These are phyloP conservation scores for Yarrowia sp. DNA, from an alignment of 805 yeast genomes.

Conservation along the genomic window DNA sequence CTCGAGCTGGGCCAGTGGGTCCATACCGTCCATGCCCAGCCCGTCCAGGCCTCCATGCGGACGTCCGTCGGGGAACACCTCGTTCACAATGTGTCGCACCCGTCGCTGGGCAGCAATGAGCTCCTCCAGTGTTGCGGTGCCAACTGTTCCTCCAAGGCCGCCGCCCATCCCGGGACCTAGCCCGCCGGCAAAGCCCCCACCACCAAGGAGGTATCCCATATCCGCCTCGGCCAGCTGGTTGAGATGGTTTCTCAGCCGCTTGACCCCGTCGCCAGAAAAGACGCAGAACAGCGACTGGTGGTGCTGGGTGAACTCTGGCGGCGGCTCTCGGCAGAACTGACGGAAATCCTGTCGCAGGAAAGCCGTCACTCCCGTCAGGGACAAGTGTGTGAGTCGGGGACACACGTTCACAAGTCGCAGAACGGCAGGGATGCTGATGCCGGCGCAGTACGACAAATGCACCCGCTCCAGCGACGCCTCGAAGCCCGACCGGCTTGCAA, in stretches of 20 bases:
- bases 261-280: constrained; percentile 89
- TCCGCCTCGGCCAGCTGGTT: constrained; percentile 48
- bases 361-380: constrained; percentile 90
- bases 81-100: constrained; percentile 36
- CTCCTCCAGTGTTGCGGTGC: constrained; percentile 35
- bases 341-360: constrained; percentile 86
- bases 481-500: constrained; percentile 67
- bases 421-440: constrained; percentile 79
- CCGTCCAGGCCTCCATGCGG: constrained; percentile 17
- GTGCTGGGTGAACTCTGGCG: constrained; percentile 85
- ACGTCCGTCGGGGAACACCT: constrained; percentile 34
- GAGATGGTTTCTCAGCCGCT: constrained; percentile 72
- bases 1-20: constrained; percentile 32
- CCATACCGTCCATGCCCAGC: constrained; percentile 16
- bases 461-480: constrained; percentile 90
- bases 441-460: constrained; percentile 89
- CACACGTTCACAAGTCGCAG: constrained; percentile 76
- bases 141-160: background rate
- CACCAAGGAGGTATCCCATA: constrained; percentile 40
- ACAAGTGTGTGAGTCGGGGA: constrained; percentile 85
- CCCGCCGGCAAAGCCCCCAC: constrained; percentile 13
- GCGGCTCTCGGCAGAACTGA: constrained; percentile 88
- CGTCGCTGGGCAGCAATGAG: constrained; percentile 37
- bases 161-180: constrained; percentile 3
- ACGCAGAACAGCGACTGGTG: constrained; percentile 91